Conservation (phyloP, 441 rosid genomes). For the Eruca vesicaria region DNA sequence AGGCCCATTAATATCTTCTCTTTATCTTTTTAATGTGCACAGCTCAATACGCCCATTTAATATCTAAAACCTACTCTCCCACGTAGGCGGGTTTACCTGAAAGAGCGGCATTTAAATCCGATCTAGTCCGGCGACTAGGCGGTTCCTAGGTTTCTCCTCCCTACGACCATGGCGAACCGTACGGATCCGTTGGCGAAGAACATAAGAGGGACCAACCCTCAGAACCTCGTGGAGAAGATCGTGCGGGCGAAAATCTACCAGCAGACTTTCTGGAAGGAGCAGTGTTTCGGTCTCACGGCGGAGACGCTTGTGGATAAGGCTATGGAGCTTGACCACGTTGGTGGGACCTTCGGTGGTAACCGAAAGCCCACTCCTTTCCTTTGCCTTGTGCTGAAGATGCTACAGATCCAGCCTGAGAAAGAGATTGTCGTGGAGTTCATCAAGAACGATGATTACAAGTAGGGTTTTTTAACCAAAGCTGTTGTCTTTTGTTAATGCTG, state of each 20-base stretch:
- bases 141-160: not conserved
- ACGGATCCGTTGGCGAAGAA: slow-evolving; percentile 90
- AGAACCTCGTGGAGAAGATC: slow-evolving; percentile 90
- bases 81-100: too few species aligned
- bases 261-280: slow-evolving; percentile 95
- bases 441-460: slow-evolving; percentile 94
- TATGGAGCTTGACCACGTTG: slow-evolving; percentile 93
- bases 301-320: slow-evolving; percentile 94
- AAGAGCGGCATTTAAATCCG: not conserved
- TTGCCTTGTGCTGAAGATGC: slow-evolving; percentile 88
- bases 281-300: slow-evolving; percentile 89
- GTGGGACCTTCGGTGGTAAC: slow-evolving; percentile 85
- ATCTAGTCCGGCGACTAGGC: not conserved
- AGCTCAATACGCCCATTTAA: too few species aligned
- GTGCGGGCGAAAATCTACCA: slow-evolving; percentile 83
- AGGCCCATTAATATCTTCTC: too few species aligned
- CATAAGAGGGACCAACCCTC: slow-evolving; percentile 91
- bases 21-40: too few species aligned
- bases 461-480: not conserved
- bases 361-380: slow-evolving; percentile 91
- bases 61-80: too few species aligned
- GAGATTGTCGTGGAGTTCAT: slow-evolving; percentile 95
- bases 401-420: slow-evolving; percentile 96
- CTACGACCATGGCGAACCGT: slow-evolving; percentile 70
- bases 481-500: not conserved